phyloP scores from a whole-genome alignment of 768 basidiomycete species.

The Trametes coccinea region DNA sequence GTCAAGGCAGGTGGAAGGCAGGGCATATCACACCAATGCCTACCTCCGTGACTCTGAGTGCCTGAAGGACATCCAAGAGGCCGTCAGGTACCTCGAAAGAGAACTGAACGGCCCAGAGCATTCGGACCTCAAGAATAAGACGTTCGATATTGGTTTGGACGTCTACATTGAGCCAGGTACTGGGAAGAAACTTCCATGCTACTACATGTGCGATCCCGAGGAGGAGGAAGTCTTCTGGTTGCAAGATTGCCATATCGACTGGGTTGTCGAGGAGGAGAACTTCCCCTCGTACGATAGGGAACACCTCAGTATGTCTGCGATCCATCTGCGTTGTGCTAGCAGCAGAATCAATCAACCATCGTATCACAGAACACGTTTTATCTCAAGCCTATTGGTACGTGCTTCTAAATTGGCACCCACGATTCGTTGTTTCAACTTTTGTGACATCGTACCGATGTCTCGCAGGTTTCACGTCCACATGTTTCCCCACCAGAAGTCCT shows the following conservation, averaged over 20 bases:
- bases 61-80: neutral
- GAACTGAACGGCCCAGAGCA: neutral
- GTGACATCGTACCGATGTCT: neutral
- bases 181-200: neutral
- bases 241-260: neutral
- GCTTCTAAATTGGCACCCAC: neutral
- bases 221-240: constrained; percentile 7
- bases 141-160: neutral
- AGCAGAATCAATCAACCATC: neutral
- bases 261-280: neutral
- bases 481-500: constrained; percentile 22
- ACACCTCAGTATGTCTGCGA: constrained; percentile 7
- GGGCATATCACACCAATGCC: constrained; percentile 4
- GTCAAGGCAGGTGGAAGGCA: neutral
- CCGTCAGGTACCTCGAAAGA: neutral
- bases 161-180: neutral
- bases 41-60: neutral
- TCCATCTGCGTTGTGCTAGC: neutral
- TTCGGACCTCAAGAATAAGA: neutral
- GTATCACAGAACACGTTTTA: neutral
- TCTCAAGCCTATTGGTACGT: neutral
- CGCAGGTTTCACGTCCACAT: constrained; percentile 26
- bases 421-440: too few relatives aligned
- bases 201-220: constrained; percentile 8
- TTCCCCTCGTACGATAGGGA: neutral